Evolutionary conservation across 164 flowering plant genomes (phyloP), one percentile per base, ranked within the genome.

Genomic region (Dillenia turbinata): DNA sequence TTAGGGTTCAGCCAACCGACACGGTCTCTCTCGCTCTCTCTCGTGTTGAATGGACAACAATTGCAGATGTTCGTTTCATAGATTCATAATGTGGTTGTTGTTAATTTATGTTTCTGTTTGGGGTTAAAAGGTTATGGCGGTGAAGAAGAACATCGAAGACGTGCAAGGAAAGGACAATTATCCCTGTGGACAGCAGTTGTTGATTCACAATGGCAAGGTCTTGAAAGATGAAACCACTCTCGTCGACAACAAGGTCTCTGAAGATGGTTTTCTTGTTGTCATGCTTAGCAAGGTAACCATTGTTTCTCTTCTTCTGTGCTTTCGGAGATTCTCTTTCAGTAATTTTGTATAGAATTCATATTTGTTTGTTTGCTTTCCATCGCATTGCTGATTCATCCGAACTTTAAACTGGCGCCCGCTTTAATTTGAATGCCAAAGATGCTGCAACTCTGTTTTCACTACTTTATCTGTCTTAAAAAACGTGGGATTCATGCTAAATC

Each of bases 261-360:
- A 94, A 71, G 93, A 94, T 75, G 97, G 96, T 43, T 94, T 94
- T 73, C 89, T 94, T 62, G 99, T 94, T 75, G 99, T 91, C 68
- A 94, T 94, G 99, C 96, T 94, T 55, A 91, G 96, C 71, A 94
- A 94, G 97, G 98, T 88, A 79, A 9, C 10, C n/a, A 5, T n/a
- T 56, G 19, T 12, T 22, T 56, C 26, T 33, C 12, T 15, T 26
- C 33, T 26, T 33, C 40, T 33, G 40, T 33, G 40, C 40, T 33
- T 33, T 33, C 0, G 40, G 40, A 33, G 40, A 33, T 33, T 33
- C 40, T 33, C 40, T 33, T 33, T 33, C 40, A 33, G 7, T 33
- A 33, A 33, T 33, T 33, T 33, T 33, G 0, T 33, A 5, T 33
- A 5, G 7, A 33, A 33, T 33, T 33, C 40, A 33, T 33, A 33